Conservation (phyloP, 2,329 filamentous ascomycete genomes). For the Hymenoscyphus linearis region DNA sequence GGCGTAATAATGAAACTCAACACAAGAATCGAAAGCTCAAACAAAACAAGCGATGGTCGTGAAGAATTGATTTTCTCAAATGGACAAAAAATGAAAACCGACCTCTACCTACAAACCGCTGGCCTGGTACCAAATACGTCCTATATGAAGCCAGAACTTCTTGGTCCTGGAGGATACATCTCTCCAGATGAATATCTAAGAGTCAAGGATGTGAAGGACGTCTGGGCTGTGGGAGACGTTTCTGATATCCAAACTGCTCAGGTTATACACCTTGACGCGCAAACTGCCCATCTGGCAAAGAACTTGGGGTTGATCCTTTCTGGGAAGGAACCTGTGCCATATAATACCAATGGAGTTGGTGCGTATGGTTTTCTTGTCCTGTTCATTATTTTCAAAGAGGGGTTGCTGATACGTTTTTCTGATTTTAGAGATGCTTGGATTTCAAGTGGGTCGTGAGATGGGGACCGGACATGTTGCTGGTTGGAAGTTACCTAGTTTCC, state of each 20-base stretch:
- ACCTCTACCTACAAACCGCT: slow-evolving; percentile 52
- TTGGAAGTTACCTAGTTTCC: slow-evolving; percentile 20
- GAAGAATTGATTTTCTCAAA: slow-evolving; percentile 44
- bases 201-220: slow-evolving; percentile 37
- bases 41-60: slow-evolving; percentile 38
- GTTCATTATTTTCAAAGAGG: neutral
- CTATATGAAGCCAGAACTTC: slow-evolving; percentile 43
- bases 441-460: slow-evolving; percentile 36
- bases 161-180: slow-evolving; percentile 42
- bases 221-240: slow-evolving; percentile 29
- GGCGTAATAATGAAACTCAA: slow-evolving; percentile 44
- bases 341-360: slow-evolving; percentile 18
- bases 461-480: slow-evolving; percentile 26
- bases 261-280: slow-evolving; percentile 18
- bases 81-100: slow-evolving; percentile 45
- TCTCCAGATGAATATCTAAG: slow-evolving; percentile 47
- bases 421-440: slow-evolving; percentile 17
- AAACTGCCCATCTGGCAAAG: slow-evolving; percentile 24
- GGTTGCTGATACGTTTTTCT: neutral
- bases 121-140: slow-evolving; percentile 52
- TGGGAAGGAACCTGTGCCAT: slow-evolving; percentile 15
- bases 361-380: slow-evolving; percentile 2
- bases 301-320: slow-evolving; percentile 20
- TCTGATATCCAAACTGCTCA: slow-evolving; percentile 23
- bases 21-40: slow-evolving; percentile 38